Percentiles rank a stretch among this genome's conserved stretches.
Conservation (phyloP, 768 basidiomycete genomes). For the Pleurotus pulmonarius region DNA sequence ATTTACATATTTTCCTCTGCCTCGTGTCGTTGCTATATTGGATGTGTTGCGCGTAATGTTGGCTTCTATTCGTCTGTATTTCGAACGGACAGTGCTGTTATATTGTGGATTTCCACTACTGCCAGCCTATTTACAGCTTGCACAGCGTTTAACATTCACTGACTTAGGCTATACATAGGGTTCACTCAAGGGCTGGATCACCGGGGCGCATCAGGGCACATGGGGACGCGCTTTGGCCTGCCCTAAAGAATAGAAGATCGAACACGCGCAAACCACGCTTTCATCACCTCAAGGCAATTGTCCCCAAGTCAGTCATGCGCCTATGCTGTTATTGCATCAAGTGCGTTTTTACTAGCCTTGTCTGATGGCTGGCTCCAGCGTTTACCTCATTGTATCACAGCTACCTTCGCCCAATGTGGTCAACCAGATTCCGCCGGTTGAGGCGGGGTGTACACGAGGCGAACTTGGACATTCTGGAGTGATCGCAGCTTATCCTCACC, state of each 20-base stretch:
- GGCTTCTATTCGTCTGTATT: not conserved
- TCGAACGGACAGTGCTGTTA: not conserved
- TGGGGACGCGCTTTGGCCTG: conserved; percentile 5
- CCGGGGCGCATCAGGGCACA: not conserved
- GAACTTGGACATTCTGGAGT: not conserved
- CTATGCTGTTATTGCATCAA: not conserved
- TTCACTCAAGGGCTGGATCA: not conserved
- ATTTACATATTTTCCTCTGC: conserved; percentile 1
- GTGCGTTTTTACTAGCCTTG: not conserved
- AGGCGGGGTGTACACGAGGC: conserved; percentile 1
- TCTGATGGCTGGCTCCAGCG: conserved; percentile 2
- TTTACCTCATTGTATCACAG: conserved; percentile 5
- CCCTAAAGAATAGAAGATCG: not conserved
- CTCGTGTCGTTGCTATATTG: not conserved
- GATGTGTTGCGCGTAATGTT: not conserved
- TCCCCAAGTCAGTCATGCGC: not conserved
- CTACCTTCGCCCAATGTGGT: not conserved
- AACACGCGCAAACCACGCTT: conserved; percentile 3
- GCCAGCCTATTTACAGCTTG: not conserved
- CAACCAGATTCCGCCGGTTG: conserved; percentile 2
- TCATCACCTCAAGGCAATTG: conserved; percentile 7
- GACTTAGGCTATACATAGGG: not conserved
- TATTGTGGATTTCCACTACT: not conserved
- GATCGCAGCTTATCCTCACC: not conserved
- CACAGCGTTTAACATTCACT: not conserved